Evolutionary conservation across 2,329 filamentous ascomycete genomes (phyloP).

Genomic region (Fusarium fujikuroi): DNA sequence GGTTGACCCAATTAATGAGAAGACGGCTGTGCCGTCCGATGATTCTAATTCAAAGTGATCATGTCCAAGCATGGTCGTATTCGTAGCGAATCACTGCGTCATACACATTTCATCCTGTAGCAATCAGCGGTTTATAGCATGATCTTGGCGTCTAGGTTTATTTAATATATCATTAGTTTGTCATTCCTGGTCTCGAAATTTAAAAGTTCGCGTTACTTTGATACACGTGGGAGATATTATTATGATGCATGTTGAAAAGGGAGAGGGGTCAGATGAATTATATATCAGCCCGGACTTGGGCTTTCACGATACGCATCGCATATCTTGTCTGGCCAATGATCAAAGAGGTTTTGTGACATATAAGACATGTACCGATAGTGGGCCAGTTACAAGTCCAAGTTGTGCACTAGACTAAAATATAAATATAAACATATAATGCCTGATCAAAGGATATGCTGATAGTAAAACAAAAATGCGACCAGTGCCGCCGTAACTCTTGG

Average conservation of each 20-base stretch:
- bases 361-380: background rate
- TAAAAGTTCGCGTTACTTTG: conserved; percentile 2
- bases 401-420: background rate
- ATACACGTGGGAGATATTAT: background rate
- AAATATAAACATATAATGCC: conserved; percentile 1
- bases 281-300: background rate
- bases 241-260: background rate
- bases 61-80: background rate
- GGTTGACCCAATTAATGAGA: conserved; percentile 45
- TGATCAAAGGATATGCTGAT: conserved; percentile 16
- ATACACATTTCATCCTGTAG: background rate
- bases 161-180: conserved; percentile 10
- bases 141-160: conserved; percentile 37
- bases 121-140: conserved; percentile 34
- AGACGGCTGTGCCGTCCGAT: conserved; percentile 35
- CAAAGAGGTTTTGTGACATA: background rate
- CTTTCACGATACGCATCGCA: background rate
- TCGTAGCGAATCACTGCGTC: background rate
- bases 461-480: conserved; percentile 17
- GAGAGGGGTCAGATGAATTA: background rate
- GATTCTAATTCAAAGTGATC: conserved; percentile 33
- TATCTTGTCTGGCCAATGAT: background rate
- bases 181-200: background rate
- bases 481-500: conserved; percentile 26
- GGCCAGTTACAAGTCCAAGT: background rate